Evolutionary conservation across 2,329 filamentous ascomycete species (phyloP).

Genomic region (Fragosphaeria purpurea): DNA sequence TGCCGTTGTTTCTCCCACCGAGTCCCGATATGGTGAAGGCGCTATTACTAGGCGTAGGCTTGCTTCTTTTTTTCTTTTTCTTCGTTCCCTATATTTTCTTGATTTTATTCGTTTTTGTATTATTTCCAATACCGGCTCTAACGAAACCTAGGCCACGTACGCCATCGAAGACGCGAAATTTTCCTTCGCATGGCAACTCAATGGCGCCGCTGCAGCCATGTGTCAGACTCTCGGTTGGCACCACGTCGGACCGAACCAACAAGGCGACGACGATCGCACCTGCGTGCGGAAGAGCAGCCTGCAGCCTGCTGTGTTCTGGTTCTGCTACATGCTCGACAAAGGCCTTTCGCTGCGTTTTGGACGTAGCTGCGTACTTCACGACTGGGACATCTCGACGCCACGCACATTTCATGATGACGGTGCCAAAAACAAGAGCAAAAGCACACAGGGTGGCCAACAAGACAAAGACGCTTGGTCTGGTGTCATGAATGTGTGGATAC

Average conservation of each 20-base stretch:
- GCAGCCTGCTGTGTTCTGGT: conserved; percentile 16
- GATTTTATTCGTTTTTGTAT: background rate
- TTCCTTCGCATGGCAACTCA: conserved; percentile 54
- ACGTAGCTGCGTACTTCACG: conserved; percentile 45
- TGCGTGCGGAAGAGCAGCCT: background rate
- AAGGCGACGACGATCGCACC: too few relatives aligned
- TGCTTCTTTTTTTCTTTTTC: background rate
- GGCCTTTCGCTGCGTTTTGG: conserved; percentile 49
- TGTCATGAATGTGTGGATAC: conserved; percentile 41
- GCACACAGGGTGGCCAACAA: conserved; percentile 24
- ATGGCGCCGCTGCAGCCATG: conserved; percentile 46
- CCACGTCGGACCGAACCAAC: conserved; percentile 25
- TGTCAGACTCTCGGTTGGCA: conserved; percentile 56
- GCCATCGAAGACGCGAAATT: conserved; percentile 53
- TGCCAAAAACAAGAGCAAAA: background rate
- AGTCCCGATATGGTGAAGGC: conserved; percentile 46
- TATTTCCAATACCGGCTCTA: background rate
- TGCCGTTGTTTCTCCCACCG: conserved; percentile 47
- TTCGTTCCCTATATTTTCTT: background rate
- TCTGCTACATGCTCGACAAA: conserved; percentile 37
- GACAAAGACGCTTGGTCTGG: background rate
- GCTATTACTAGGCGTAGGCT: conserved; percentile 45
- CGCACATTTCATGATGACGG: conserved; percentile 25
- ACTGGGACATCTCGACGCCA: conserved; percentile 42
- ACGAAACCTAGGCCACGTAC: conserved; percentile 40